A percentile compares a stretch with the other conserved stretches of the same genome.
Conservation (phyloP, 2,329 filamentous ascomycete genomes). For the Paracorniculantispora psalliotae region DNA sequence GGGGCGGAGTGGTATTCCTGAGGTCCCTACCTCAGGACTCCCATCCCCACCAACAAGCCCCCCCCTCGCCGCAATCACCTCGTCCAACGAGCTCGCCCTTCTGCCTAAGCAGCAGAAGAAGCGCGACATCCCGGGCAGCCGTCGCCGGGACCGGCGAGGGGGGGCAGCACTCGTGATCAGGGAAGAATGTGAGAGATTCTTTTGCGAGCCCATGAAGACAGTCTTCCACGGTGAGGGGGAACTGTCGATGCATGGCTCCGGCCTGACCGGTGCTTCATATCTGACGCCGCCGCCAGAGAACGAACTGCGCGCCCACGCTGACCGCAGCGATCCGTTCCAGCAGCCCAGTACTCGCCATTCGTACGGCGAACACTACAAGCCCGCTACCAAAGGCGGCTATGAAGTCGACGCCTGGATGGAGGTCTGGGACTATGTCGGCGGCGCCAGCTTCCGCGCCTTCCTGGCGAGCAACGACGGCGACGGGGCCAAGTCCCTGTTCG, state of each 20-base stretch:
- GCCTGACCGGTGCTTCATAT: slow-evolving; percentile 70
- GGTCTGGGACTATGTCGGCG: slow-evolving; percentile 80
- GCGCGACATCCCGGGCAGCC: slow-evolving; percentile 33
- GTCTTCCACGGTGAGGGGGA: slow-evolving; percentile 96
- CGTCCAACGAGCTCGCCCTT: slow-evolving; percentile 62
- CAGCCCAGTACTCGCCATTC: slow-evolving; percentile 6
- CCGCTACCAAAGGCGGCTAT: slow-evolving; percentile 26
- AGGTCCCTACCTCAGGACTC: slow-evolving; percentile 79
- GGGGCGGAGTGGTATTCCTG: slow-evolving; percentile 93
- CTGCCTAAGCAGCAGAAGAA: slow-evolving; percentile 50
- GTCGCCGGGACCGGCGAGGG: slow-evolving; percentile 58
- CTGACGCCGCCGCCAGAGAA: slow-evolving; percentile 52
- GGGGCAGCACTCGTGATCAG: slow-evolving; percentile 94
- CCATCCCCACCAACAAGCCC: slow-evolving; percentile 83
- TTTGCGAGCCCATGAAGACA: slow-evolving; percentile 90
- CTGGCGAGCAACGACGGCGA: slow-evolving; percentile 63
- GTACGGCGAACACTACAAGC: background rate
- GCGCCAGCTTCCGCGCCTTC: slow-evolving; percentile 81
- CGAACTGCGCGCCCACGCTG: slow-evolving; percentile 33
- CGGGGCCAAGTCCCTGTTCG: slow-evolving; percentile 71
- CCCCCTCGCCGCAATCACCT: slow-evolving; percentile 73
- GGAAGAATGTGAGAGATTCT: slow-evolving; percentile 99
- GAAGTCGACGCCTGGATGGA: slow-evolving; percentile 63
- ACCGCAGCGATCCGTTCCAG: slow-evolving; percentile 13
- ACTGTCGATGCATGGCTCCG: slow-evolving; percentile 70